Evolutionary conservation across 176 grass and related monocot genomes (phyloP), one percentile per base, ranked within the genome.

Genomic region (Saccharum spontaneum): DNA sequence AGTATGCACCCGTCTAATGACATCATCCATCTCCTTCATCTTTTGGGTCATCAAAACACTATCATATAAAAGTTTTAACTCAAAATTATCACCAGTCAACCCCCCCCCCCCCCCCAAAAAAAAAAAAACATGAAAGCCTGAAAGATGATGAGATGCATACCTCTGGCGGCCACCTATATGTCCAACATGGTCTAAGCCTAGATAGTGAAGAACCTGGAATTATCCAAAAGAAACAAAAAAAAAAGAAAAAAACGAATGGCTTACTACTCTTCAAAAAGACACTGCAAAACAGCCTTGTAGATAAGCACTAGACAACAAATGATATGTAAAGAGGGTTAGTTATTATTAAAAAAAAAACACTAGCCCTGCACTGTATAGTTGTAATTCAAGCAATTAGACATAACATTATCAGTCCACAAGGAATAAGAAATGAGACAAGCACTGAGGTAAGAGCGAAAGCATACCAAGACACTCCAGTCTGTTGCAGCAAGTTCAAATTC

Each of bases 11-110:
- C 28, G 79, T 89, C 76, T 95, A 82, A 98, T 95, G 14, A 98
- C 91, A 77, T 94, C 89, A 90, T 98, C 93, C 91, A 98, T 98
- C 69, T 98, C 96, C 80, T 94, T 98, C 75, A 98, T 90, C 86
- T 95, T 98, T 84, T 87, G 88, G 61, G 86, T 26, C 96, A 98
- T 98, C 86, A 95, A 86, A 66, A 79, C 72, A 78, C 96, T 98
- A 84, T 81, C 24, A 82, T 79, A 86, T 86, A 7, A 30, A 72
- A 79, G n/a, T 79, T 89, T 63, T 33, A 88, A 59, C n/a, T 45
- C 38, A 85, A 79, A 86, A 20, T 48, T 66, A 12, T 28, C 18
- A 82, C 52, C 49, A 78, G 4, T 48, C 43, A 75, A 1, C 7
- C 79, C 72, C 36, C 18, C 10, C 5, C 7, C 30, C 40, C 14